Conservation (phyloP, 345 rosid genomes). For the Microthlaspi erraticum region DNA sequence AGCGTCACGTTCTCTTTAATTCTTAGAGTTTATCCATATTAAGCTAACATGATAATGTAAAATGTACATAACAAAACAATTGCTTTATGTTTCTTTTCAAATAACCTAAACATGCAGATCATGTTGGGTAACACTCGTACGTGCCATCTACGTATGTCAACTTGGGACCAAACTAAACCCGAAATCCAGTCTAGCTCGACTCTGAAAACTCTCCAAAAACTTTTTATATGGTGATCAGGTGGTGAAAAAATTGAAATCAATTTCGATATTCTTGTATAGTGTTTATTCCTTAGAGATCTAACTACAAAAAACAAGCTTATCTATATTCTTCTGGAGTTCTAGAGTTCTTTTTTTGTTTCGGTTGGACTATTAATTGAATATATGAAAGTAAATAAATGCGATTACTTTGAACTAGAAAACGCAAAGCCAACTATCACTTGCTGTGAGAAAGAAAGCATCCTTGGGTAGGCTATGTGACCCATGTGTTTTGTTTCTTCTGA, state of each 20-base stretch:
- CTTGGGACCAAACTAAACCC: too few species aligned
- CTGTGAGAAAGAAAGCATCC: constrained; percentile 3
- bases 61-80: neutral
- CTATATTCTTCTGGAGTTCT: neutral
- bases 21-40: neutral
- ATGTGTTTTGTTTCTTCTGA: constrained; percentile 11
- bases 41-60: constrained; percentile 18
- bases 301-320: neutral
- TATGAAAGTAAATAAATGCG: neutral
- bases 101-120: neutral
- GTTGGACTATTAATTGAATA: neutral
- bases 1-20: neutral
- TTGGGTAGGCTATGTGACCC: constrained; percentile 19
- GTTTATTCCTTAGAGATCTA: neutral
- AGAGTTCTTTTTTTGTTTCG: neutral
- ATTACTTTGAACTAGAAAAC: constrained; percentile 17
- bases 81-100: neutral
- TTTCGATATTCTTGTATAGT: neutral
- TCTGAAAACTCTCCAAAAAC: neutral
- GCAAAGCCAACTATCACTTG: constrained; percentile 8
- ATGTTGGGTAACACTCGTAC: too few species aligned
- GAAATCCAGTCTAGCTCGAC: too few species aligned
- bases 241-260: neutral
- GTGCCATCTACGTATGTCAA: too few species aligned
- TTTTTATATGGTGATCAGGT: neutral